Base-by-base conservation (phyloP, 345 rosid genomes). In the rapeseed (Brassica napus) region DNA sequence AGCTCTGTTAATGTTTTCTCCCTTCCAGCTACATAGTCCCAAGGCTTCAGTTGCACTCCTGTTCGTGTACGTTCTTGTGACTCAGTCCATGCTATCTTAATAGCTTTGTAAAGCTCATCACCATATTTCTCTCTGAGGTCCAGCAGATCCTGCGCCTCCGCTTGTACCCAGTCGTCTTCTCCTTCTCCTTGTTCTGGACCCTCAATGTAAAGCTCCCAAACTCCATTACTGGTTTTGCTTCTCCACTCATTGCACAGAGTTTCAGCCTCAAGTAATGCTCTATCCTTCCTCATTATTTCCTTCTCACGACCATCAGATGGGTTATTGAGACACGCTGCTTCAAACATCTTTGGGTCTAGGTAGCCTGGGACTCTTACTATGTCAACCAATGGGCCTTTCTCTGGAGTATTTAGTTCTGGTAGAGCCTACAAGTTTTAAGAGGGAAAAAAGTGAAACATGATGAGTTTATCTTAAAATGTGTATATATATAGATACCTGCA, bases 21-120 rank as follows among this genome's bases (percentile, higher is more conserved):
- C 26, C 28, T 65, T 16, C 47, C 47, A 65, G 69, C 69, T 16
- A 34, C 69, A 34, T 65, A 34, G 28, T 65, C 8, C 69, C 69
- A 65, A 3, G 69, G 49, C 49, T 65, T 65, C n/a, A 34, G 2
- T 0, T 4, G 28, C 49, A 65, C 49, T 0, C 49, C 69, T 34
- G 49, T 65, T 16, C 69, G 34, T 16, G n/a, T 16, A 34, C 28
- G 0, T 34, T 65, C 69, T 35, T 34, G 11, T 35, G 28, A 23
- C 37, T 65, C 69, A 8, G 11, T 3, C 69, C 69, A 65, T 8
- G 28, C 69, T 3, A 65, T 35, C 69, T 65, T 65, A 9, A 65
- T 35, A 65, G n/a, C 49, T 1, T 34, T 16, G 47, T 65, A 35
- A 23, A 65, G 44, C 68, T 63, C 68, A 6, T 63, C 68, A 7